phyloP scores from a whole-genome alignment of 768 basidiomycete genomes.

The Amanita molliuscula region DNA sequence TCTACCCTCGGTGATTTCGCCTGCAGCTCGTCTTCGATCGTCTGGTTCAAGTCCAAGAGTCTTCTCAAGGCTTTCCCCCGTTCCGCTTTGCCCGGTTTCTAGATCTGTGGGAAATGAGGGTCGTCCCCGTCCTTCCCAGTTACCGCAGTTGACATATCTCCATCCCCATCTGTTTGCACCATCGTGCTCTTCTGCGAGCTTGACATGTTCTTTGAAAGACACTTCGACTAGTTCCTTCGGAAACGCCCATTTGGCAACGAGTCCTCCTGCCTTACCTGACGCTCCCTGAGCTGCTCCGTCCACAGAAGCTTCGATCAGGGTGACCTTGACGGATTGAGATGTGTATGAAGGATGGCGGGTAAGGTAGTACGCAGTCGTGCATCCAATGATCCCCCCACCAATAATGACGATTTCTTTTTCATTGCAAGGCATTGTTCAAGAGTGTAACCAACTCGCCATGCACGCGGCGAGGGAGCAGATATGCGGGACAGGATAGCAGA shows the following conservation, averaged over 20 bases:
- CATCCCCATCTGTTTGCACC: constrained; percentile 78
- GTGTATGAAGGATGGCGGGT: constrained; percentile 43
- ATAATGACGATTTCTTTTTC: constrained; percentile 52
- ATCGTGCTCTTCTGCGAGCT: constrained; percentile 56
- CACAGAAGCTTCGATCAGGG: constrained; percentile 62
- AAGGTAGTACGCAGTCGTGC: constrained; percentile 76
- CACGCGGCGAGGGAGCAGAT: not conserved
- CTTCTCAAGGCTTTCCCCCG: constrained; percentile 43
- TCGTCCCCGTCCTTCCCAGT: constrained; percentile 60
- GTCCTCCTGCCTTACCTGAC: constrained; percentile 77
- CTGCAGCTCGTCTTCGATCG: constrained; percentile 11
- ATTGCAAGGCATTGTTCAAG: not conserved
- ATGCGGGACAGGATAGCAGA: not conserved
- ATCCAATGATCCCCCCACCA: constrained; percentile 83
- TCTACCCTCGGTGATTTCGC: constrained; percentile 12
- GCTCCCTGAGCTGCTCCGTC: constrained; percentile 67
- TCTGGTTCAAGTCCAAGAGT: constrained; percentile 33
- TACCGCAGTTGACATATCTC: constrained; percentile 63
- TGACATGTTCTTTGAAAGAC: constrained; percentile 67
- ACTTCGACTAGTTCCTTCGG: constrained; percentile 58
- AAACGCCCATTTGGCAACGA: constrained; percentile 82
- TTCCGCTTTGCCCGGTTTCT: constrained; percentile 17
- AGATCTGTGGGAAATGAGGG: constrained; percentile 10
- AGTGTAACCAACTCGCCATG: too few relatives aligned
- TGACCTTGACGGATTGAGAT: constrained; percentile 31